Base-by-base conservation (phyloP, 768 basidiomycete genomes). In the Trametes cinnabarina region DNA sequence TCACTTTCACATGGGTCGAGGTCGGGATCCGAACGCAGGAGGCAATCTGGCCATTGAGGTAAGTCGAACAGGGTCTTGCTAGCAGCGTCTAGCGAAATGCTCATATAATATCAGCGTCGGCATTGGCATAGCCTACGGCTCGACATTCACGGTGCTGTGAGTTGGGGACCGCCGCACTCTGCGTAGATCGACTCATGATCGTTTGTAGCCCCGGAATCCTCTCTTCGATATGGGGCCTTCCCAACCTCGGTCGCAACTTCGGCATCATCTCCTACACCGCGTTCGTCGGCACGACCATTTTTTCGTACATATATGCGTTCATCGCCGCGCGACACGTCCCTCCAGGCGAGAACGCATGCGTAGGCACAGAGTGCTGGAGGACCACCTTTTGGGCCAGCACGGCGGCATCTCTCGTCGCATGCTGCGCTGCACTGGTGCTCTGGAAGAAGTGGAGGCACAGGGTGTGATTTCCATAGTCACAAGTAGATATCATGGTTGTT, bases 231-330 rank as follows among this genome's bases (percentile, higher is more conserved):
- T 93, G 89, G 88, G 91, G 91, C 12, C 68, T 79, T 25, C 66
- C 76, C n/a, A 80, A 89, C 60, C 73, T 86, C 4, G 91, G 84
- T 9, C 82, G 91, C 55, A 93, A 93, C 69, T 92, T 83, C 58
- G 89, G 90, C 23, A 70, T 90, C 35, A 66, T 90, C 55, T 83
- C 86, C 47, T 90, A 89, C 63, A 84, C 90, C 0, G 86, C 89
- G 4, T 88, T 92, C 69, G 69, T 84, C 23, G 90, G 89, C 5
- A 90, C 89, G 0, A 82, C 88, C 1, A 34, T 83, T 0, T 92
- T 91, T 68, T 90, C 91, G 3, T 92, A 89, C 69, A 67, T 92
- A 0, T 93, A 91, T 59, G 91, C 91, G 14, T 83, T 86, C 62
- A 66, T 90, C 46, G 80, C 86, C 6, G 79, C 78, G 3, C 71